phyloP scores from a whole-genome alignment of 352 stramenopile species.

The Phytopythium sindhum region DNA sequence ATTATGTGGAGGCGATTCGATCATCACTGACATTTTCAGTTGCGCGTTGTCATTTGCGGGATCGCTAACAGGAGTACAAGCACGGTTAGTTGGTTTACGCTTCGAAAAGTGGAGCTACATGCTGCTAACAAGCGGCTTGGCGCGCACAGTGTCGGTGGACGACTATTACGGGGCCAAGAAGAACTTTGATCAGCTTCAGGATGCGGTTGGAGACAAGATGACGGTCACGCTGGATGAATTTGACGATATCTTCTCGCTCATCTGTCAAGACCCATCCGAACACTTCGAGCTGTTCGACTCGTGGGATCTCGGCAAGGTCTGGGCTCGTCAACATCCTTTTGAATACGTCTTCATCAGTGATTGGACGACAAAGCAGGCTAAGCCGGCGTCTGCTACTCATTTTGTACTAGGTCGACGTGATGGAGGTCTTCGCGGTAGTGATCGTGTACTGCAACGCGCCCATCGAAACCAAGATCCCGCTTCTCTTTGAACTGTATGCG shows the following conservation, averaged over 20 bases:
- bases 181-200: constrained; percentile 63
- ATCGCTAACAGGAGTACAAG: constrained; percentile 27
- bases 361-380: neutral
- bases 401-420: constrained; percentile 53
- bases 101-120: neutral
- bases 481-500: constrained; percentile 63
- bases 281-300: constrained; percentile 72
- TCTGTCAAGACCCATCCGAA: constrained; percentile 60
- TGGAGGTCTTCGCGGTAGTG: constrained; percentile 73
- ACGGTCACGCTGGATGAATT: constrained; percentile 69
- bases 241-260: constrained; percentile 74
- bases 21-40: neutral
- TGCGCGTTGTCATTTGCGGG: neutral
- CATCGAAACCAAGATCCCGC: constrained; percentile 62
- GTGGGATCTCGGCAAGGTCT: constrained; percentile 53
- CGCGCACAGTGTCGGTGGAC: constrained; percentile 21
- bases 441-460: constrained; percentile 68
- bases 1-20: neutral
- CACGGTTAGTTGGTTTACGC: constrained; percentile 10
- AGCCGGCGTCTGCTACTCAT: neutral
- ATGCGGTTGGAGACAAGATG: constrained; percentile 71
- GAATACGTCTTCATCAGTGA: neutral
- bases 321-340: neutral
- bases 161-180: constrained; percentile 52
- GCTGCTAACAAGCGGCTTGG: neutral